Evolutionary conservation across 2,329 filamentous ascomycete genomes (phyloP).

Genomic region (Talaromyces sp.): DNA sequence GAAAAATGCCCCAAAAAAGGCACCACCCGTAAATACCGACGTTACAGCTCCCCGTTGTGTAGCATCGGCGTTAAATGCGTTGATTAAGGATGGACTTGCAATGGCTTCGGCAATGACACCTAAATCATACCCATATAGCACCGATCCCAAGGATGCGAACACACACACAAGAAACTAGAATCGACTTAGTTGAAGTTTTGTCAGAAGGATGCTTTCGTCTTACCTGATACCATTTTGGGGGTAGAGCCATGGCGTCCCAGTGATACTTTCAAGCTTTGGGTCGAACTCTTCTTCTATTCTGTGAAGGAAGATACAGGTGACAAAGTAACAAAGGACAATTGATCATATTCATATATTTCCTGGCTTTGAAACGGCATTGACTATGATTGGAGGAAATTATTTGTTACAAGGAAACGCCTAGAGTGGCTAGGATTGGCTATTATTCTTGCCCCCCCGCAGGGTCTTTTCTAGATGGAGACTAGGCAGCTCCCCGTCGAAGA

Average conservation of each 20-base stretch:
- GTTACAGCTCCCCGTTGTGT: constrained; percentile 59
- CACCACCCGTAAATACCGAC: constrained; percentile 69
- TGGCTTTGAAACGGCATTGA: too few relatives aligned
- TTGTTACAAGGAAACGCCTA: neutral
- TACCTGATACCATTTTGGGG: constrained; percentile 54
- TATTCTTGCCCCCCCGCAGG: neutral
- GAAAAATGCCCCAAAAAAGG: constrained; percentile 62
- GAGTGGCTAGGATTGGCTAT: neutral
- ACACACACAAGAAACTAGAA: constrained; percentile 51
- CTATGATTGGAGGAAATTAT: neutral
- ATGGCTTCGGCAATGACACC: constrained; percentile 57
- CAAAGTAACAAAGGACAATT: neutral
- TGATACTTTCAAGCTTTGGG: neutral
- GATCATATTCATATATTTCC: neutral
- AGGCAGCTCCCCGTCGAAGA: neutral
- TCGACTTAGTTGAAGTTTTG: constrained; percentile 5
- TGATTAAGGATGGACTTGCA: constrained; percentile 29
- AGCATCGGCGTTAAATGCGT: constrained; percentile 24
- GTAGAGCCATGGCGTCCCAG: constrained; percentile 43
- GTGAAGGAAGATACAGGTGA: neutral
- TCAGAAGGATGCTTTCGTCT: constrained; percentile 5
- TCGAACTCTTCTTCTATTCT: neutral
- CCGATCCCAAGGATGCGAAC: constrained; percentile 54
- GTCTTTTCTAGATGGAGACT: neutral
- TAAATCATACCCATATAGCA: constrained; percentile 55